Evolutionary conservation across 2,329 filamentous ascomycete genomes (phyloP), one percentile per base, ranked within the genome.

Genomic region (Claviceps maximensis): DNA sequence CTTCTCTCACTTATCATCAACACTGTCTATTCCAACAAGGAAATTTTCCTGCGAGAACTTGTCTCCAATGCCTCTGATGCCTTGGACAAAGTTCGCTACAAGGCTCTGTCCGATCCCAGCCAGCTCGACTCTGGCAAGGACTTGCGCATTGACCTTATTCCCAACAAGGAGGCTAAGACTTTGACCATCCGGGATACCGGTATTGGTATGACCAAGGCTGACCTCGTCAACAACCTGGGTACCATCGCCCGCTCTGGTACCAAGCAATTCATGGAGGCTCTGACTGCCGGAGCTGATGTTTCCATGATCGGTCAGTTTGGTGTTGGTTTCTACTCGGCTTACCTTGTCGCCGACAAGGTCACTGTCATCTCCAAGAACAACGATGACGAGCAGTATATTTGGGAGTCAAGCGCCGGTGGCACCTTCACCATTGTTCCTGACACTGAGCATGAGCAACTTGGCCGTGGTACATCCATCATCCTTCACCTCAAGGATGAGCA

Each of bases 251-350:
- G 93, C 71, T 98, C 93, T 58, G 93, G 93, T 62, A 98, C 93
- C 74, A 98, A 98, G 85, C 93, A 97, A 79, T 98, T 98, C 78
- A 98, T 98, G 93, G 93, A 98, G 82, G 93, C 93, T 59, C 83
- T 98, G 64, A 91, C 89, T 64, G 93, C 93, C 61, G 93, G 93
- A 79, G 93, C 93, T 71, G 93, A 98, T 75, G 93, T 98, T 63
- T 97, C 93, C 76, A 97, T 98, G 93, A 98, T 98, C 72, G 93
- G 93, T 69, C 93, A 98, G 79, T 98, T 98, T 74, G 93, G 93
- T 94, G 93, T 98, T 67, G 93, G 93, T 86, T 98, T 98, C 88
- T 98, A 98, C 85, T 97, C 93, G 58, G 93, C 93, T 69, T 98
- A 98, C 83, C 89, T 98, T 56, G 93, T 98, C 63, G 93, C 93